Evolutionary conservation across 179 eudicot species (phyloP).

Genomic region (Heliamphora pulchella): DNA sequence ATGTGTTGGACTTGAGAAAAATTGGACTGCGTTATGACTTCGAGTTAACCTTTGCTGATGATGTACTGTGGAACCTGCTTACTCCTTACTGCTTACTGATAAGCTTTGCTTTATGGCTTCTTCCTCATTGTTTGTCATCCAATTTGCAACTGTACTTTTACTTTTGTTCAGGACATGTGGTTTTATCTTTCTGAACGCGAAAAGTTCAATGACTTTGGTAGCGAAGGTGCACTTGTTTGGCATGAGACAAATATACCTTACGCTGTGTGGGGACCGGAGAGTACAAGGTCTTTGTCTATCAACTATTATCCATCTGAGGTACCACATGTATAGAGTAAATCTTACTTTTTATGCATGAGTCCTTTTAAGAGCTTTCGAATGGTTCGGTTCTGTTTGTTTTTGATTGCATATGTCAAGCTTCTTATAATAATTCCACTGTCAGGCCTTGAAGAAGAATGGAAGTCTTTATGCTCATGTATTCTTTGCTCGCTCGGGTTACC

Average conservation of each 20-base stretch:
- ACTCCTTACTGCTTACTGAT: constrained; percentile 7
- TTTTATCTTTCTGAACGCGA: constrained; percentile 83
- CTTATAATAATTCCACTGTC: constrained; percentile 11
- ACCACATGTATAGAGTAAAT: neutral
- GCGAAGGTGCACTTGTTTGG: constrained; percentile 86
- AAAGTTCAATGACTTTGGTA: constrained; percentile 70
- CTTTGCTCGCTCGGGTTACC: constrained; percentile 90
- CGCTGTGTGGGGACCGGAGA: constrained; percentile 87
- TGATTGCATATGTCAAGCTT: constrained; percentile 2
- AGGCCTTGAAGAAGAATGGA: constrained; percentile 87
- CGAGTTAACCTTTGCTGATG: neutral
- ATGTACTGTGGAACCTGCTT: neutral
- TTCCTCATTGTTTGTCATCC: neutral
- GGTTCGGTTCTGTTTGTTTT: constrained; percentile 10
- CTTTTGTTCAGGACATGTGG: constrained; percentile 77
- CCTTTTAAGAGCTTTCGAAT: constrained; percentile 9
- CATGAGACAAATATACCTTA: constrained; percentile 95
- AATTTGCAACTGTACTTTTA: constrained; percentile 16
- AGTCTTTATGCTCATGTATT: constrained; percentile 80
- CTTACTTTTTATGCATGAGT: neutral
- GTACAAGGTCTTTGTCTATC: constrained; percentile 66
- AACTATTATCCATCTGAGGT: constrained; percentile 89
- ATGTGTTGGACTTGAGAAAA: neutral
- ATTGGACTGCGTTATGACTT: neutral
- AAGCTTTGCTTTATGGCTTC: neutral